Base-by-base conservation (phyloP, 2,329 filamentous ascomycete species). In the Aspergillus chevalieri region DNA sequence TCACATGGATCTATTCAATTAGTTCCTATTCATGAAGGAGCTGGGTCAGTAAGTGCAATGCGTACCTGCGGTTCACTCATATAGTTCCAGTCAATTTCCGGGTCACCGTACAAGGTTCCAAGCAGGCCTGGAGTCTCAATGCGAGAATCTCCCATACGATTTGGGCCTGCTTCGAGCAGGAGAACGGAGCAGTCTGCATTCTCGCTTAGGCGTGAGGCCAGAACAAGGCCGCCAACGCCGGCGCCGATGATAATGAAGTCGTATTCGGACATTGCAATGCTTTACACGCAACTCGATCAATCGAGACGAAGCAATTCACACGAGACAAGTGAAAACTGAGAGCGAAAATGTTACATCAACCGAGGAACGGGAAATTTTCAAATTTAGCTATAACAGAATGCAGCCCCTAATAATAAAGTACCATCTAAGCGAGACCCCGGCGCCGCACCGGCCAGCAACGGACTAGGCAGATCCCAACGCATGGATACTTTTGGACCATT, bases 211-310 rank as follows among this genome's bases (percentile, higher is more conserved):
- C 64, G 59, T n/a, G 54, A 56, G n/a, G 65, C 65, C 12, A 68
- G 41, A 6, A 62, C 61, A 12, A 67, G 55, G 7, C 66, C 65
- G n/a, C 57, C 60, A 24, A 60, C 63, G 8, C 64, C 65, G 10
- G 58, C 65, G 9, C 66, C 66, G 28, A 67, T 52, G 43, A 67
- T 53, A 15, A 68, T 57, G 43, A 61, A 66, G 50, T 68, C 64
- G 36, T 43, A 41, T 22, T 41, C 38, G 7, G 17, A 15, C 38
- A 41, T 41, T 41, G 38, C 26, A 30, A 10, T 30, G 26, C 26
- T 30, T 30, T 10, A 12, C 26, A 30, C 1, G 2, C 26, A 12
- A 30, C 2, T 30, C 26, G 4, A 30, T 12, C 26, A 30, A 30
- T 10, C 26, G 26, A 30, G 4, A 30, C 9, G 12, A 12, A 30